Percentiles rank a stretch among this genome's conserved stretches.
phyloP scores from a whole-genome alignment of 2,329 filamentous ascomycete species.

The Sarocladium strictum region DNA sequence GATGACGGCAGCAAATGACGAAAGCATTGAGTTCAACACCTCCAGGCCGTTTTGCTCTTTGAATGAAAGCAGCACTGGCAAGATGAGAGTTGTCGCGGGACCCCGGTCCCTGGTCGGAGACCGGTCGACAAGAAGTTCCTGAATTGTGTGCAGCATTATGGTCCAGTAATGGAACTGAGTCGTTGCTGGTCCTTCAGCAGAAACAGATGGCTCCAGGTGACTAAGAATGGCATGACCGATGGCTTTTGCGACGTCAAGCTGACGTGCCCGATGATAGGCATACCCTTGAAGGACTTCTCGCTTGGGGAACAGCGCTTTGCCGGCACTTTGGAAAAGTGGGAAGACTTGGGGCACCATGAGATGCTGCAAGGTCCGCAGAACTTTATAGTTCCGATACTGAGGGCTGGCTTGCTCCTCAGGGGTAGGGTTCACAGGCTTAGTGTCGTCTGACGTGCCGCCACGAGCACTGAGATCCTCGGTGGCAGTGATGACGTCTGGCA shows the following conservation, averaged over 20 bases:
- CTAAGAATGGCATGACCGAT: constrained; percentile 65
- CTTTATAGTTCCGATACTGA: constrained; percentile 68
- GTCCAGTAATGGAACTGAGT: constrained; percentile 78
- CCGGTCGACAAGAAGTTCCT: constrained; percentile 70
- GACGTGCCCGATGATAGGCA: constrained; percentile 45
- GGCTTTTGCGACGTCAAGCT: constrained; percentile 53
- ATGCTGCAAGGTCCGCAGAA: constrained; percentile 69
- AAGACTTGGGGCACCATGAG: constrained; percentile 75
- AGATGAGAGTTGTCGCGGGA: constrained; percentile 40
- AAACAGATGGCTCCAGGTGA: constrained; percentile 51
- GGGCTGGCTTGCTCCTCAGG: constrained; percentile 36
- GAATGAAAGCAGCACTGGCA: constrained; percentile 80
- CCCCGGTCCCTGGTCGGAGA: constrained; percentile 1
- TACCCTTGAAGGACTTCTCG: constrained; percentile 57
- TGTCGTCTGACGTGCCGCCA: constrained; percentile 13
- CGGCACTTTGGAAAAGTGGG: constrained; percentile 78
- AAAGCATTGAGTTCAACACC: constrained; percentile 65
- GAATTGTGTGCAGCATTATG: constrained; percentile 69
- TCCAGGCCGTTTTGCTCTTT: constrained; percentile 74
- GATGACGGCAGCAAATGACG: constrained; percentile 48
- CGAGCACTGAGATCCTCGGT: constrained; percentile 20
- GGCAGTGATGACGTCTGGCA: constrained; percentile 19
- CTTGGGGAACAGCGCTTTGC: constrained; percentile 72
- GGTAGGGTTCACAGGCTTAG: constrained; percentile 22
- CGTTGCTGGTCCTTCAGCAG: constrained; percentile 39